Evolutionary conservation across 1,284 basidiomycete genomes (phyloP).

Genomic region (Cryptococcus neoformans): DNA sequence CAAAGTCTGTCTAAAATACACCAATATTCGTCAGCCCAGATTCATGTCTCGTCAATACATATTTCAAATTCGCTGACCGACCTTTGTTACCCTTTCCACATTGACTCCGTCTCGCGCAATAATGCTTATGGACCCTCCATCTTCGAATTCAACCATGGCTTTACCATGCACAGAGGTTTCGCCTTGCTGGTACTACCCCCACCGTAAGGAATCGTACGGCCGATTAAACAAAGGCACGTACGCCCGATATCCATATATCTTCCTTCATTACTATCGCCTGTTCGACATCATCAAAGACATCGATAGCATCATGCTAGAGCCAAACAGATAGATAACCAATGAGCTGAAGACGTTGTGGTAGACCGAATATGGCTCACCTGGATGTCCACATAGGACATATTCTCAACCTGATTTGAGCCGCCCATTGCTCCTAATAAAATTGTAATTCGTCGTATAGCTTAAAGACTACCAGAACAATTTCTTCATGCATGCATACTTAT

Average conservation of each 20-base stretch:
- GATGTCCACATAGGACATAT: constrained; percentile 44
- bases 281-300: constrained; percentile 48
- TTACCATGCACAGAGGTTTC: constrained; percentile 42
- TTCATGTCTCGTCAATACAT: neutral
- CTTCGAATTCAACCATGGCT: constrained; percentile 23
- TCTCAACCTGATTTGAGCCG: neutral
- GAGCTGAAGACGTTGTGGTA: no score
- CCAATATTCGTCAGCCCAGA: constrained; percentile 4
- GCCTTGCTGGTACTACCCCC: constrained; percentile 36
- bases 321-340: no score
- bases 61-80: constrained; percentile 9
- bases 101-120: constrained; percentile 30
- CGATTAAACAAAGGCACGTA: constrained; percentile 16
- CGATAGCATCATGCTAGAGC: constrained; percentile 42
- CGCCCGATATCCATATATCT: constrained; percentile 48
- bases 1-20: constrained; percentile 29
- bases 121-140: constrained; percentile 28
- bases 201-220: no score
- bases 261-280: constrained; percentile 39
- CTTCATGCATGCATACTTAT: no score
- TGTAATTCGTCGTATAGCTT: no score
- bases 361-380: constrained; percentile 24
- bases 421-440: no score
- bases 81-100: constrained; percentile 33
- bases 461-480: no score